A percentile compares a stretch with the other conserved stretches of the same genome.
Conservation (phyloP, 108 stramenopile species). For the Mediolabrus comicus region DNA sequence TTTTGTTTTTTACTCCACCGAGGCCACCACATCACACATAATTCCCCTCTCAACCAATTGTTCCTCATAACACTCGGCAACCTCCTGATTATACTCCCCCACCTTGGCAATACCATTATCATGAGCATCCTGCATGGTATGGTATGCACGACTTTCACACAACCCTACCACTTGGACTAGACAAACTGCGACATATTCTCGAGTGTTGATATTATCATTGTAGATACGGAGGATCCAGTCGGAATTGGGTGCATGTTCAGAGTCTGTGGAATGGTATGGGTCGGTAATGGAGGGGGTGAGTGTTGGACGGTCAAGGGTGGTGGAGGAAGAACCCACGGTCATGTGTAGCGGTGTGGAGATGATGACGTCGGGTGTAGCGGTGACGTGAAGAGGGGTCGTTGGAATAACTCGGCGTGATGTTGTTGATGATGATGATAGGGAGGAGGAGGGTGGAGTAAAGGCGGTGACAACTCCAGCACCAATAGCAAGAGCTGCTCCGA, state of each 20-base stretch:
- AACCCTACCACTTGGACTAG: constrained; percentile 78
- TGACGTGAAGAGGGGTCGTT: not conserved
- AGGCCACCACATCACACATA: constrained; percentile 66
- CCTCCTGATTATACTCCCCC: constrained; percentile 69
- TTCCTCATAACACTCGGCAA: constrained; percentile 78
- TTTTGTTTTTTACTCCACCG: too few relatives aligned
- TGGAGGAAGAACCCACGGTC: not conserved
- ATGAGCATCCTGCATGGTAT: constrained; percentile 86
- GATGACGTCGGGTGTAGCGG: not conserved
- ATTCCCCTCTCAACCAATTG: constrained; percentile 66
- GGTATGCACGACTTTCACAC: constrained; percentile 65
- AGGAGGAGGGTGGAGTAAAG: not conserved
- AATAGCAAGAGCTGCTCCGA: constrained; percentile 6
- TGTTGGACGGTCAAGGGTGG: constrained; percentile 1
- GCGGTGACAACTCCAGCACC: not conserved
- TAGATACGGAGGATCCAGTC: constrained; percentile 80
- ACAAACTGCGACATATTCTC: constrained; percentile 79
- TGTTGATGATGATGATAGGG: not conserved
- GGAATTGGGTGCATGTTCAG: not conserved
- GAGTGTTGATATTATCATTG: constrained; percentile 83
- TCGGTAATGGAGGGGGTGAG: not conserved
- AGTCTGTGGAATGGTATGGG: not conserved
- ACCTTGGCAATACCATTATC: constrained; percentile 80
- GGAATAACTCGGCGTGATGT: not conserved
- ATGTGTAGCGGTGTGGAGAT: not conserved